Evolutionary conservation across 352 stramenopile species (phyloP), one percentile per base, ranked within the genome.

Genomic region (Phytopythium mirpurense): DNA sequence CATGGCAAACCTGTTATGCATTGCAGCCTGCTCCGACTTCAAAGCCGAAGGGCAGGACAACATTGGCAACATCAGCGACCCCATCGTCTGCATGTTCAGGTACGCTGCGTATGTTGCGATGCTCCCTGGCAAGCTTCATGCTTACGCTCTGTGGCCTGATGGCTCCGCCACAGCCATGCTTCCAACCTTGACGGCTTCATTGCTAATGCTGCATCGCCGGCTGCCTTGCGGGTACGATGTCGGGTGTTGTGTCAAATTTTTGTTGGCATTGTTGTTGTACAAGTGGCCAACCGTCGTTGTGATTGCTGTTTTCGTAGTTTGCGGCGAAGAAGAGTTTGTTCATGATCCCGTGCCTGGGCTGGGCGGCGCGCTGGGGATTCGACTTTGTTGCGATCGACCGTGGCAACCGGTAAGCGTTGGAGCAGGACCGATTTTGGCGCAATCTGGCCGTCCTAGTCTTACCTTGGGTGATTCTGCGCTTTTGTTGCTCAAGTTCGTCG

Each of bases 301-400:
- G 45, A 3, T 35, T 45, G 6, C 5, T 58, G n/a, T 38, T 59
- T 16, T 43, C 14, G 29, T 50, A 86, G 73, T 92, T 88, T 59
- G 83, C 79, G 18, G 83, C 65, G n/a, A 93, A 93, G 68, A 91
- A 92, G 62, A 89, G 75, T 49, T 51, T 93, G 15, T 93, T 93
- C 48, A 62, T 93, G 44, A 55, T 93, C 47, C 83, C 83, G 14
- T 86, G 89, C 38, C 65, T 90, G 8, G 83, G 83, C 27, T 93
- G 83, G 83, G 63, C 63, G 6, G 56, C 78, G 40, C 81, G 81
- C 27, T 93, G 83, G 83, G 70, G 63, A 54, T 90, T 89, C 53
- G 77, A 78, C 51, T 91, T 87, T 61, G 77, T 91, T 19, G 76
- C 81, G 26, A 93, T 93, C 19, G 81, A 93, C 49, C 78, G 83